phyloP scores from a whole-genome alignment of 1,139 yeast genomes.

The Candida tetrigidarum region DNA sequence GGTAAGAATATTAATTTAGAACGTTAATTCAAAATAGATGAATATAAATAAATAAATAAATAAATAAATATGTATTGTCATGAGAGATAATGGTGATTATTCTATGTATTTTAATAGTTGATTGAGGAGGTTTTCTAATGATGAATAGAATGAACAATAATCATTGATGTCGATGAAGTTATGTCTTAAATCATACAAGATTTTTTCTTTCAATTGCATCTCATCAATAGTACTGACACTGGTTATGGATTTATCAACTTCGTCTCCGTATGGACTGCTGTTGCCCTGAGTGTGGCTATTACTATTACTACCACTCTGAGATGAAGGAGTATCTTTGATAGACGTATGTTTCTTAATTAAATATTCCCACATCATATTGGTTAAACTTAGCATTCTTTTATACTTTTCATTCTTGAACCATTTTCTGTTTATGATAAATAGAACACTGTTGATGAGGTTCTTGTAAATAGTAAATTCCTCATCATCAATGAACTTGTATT shows the following conservation, averaged over 20 bases:
- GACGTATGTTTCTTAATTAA: constrained; percentile 34
- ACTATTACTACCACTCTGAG: not conserved
- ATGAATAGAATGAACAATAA: constrained; percentile 49
- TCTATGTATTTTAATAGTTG: constrained; percentile 44
- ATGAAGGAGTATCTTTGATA: constrained; percentile 10
- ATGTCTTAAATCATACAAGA: constrained; percentile 45
- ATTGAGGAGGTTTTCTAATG: constrained; percentile 45
- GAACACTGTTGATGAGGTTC: constrained; percentile 45
- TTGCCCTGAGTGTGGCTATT: too few relatives aligned
- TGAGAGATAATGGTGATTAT: constrained; percentile 8
- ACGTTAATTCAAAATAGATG: constrained; percentile 30
- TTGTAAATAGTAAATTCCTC: constrained; percentile 39
- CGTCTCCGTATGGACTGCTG: too few relatives aligned
- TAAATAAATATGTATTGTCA: not conserved
- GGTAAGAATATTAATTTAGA: constrained; percentile 91
- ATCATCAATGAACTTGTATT: constrained; percentile 44
- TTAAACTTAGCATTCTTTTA: constrained; percentile 47
- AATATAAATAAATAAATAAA: not conserved
- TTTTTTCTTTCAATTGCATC: constrained; percentile 43
- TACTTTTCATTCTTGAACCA: constrained; percentile 54
- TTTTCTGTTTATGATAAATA: constrained; percentile 47
- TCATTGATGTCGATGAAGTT: constrained; percentile 51
- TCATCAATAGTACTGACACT: constrained; percentile 21
- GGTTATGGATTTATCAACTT: not conserved
- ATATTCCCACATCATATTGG: constrained; percentile 50